Conservation (phyloP, 441 rosid species). For the Pelargonium fulgidum region DNA sequence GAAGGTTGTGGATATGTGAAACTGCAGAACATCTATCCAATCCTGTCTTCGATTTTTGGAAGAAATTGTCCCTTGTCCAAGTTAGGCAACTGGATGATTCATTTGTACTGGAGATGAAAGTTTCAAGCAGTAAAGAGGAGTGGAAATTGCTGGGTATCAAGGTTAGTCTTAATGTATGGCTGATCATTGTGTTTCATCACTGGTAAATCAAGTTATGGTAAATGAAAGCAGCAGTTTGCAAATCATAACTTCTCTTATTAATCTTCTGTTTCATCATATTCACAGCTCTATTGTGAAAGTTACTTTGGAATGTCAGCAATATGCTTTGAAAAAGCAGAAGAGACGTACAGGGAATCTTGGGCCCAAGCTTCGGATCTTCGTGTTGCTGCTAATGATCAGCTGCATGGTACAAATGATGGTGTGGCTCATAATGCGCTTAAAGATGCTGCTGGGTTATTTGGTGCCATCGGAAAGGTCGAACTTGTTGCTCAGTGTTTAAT, state of each 20-base stretch:
- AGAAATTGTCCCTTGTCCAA: constrained; percentile 34
- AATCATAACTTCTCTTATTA: background rate
- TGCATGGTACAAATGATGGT: constrained; percentile 28
- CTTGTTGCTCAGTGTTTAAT: constrained; percentile 39
- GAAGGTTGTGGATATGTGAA: constrained; percentile 50
- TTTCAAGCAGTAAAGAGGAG: constrained; percentile 42
- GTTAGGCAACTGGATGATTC: constrained; percentile 32
- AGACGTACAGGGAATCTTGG: constrained; percentile 31
- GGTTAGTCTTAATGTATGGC: constrained; percentile 25
- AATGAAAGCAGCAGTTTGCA: background rate
- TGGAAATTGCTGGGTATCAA: constrained; percentile 42
- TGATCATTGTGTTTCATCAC: background rate
- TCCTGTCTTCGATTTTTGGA: constrained; percentile 49
- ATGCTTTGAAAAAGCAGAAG: constrained; percentile 48
- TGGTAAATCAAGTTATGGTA: background rate
- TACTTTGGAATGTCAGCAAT: constrained; percentile 43
- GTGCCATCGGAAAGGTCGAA: constrained; percentile 37
- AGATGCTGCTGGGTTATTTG: constrained; percentile 40
- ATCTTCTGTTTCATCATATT: constrained; percentile 9
- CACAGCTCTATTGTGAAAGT: constrained; percentile 37
- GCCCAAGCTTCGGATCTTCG: constrained; percentile 36
- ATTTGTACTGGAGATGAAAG: constrained; percentile 39
- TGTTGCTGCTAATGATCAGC: constrained; percentile 33
- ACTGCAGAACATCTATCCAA: constrained; percentile 23
- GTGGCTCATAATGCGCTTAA: constrained; percentile 27